Base-by-base conservation (phyloP, 176 grass and related monocot species). In the Cymbopogon citratus region DNA sequence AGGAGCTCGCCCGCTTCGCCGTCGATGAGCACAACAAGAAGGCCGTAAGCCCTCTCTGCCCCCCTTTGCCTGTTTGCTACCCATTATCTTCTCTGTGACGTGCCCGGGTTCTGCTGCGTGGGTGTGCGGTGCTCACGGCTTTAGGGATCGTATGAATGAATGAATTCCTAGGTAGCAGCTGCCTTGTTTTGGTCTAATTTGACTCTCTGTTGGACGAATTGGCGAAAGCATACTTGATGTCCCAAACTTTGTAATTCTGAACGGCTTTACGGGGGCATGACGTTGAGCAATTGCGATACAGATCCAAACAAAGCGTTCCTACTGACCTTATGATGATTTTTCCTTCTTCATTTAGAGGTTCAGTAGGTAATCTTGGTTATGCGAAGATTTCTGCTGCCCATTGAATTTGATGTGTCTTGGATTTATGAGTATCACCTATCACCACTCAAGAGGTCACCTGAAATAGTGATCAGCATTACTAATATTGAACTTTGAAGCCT, bases 1-100 rank as follows among this genome's bases (percentile, higher is more conserved):
- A 72, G 57, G 83, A 86, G 23, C 89, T 97, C 82, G 94, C 89
- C 51, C 94, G 82, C 34, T 97, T 90, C 84, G 94, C 94, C 21
- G 80, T 97, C 75, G n/a, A 81, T 4, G 87, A 97, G 86, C 87
- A 97, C 80, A 94, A 97, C 91, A 94, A 97, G 44, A 94, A 85
- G 70, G 44, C 94, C 44, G 94, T 97, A 62, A 92, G 85, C 2
- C 31, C 45, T 57, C 26, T 46, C 0, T 36, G 3, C 35, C 18
- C 15, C 12, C 5, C 29, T 28, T 19, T 1, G 10, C 12, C 15
- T 28, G 25, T 1, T 35, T 23, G 0, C 7, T 39, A n/a, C n/a
- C n/a, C 56, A 3, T 43, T 19, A 5, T 40, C 6, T 38, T 64
- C 25, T 71, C 14, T 33, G 15, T 9, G 44, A 36, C 12, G 31